phyloP scores from a whole-genome alignment of 23 red algal genomes.

The Chondrus crispus region DNA sequence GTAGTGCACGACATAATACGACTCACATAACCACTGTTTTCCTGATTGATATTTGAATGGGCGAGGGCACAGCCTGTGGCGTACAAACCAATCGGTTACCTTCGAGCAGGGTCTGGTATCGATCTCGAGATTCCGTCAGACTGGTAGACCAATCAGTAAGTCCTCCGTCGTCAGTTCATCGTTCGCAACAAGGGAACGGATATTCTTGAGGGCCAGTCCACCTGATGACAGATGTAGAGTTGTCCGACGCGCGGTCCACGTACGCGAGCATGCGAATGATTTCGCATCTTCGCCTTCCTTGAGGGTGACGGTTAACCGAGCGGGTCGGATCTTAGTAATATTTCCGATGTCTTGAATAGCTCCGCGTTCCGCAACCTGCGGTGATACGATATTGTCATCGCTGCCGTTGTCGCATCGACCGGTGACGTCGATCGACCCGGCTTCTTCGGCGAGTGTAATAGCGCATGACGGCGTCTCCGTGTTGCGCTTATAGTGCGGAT shows the following conservation, averaged over 20 bases:
- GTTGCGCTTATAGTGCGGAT: no score
- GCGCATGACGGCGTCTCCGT: no score
- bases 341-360: neutral
- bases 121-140: neutral
- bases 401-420: neutral
- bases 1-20: no score
- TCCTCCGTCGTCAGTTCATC: neutral
- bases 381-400: neutral
- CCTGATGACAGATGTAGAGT: neutral
- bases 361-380: neutral
- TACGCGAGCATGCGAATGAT: neutral
- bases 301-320: neutral
- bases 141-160: slow-evolving; percentile 12
- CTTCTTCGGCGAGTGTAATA: no score
- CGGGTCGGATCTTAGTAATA: neutral
- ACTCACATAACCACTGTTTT: no score
- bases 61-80: no score
- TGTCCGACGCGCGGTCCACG: slow-evolving; percentile 3
- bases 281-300: neutral
- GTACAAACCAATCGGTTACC: no score
- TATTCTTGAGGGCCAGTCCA: neutral
- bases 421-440: no score
- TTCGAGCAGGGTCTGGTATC: neutral
- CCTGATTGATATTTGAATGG: no score
- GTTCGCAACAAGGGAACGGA: slow-evolving; percentile 12